phyloP scores from a whole-genome alignment of 2,329 filamentous ascomycete genomes.

The Scedosporium apiospermum region DNA sequence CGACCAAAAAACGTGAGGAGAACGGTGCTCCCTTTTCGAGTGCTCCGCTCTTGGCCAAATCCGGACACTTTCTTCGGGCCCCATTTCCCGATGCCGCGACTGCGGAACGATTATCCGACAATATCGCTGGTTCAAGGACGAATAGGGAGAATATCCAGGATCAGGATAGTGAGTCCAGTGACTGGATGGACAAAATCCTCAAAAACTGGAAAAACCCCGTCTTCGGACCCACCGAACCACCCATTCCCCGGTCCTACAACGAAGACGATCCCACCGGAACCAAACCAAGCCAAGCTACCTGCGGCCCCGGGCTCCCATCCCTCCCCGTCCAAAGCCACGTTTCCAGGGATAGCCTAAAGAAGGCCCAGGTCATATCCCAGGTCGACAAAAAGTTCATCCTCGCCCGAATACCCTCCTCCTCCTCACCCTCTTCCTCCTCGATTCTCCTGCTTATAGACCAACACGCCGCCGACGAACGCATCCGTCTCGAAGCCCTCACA shows the following conservation, averaged over 20 bases:
- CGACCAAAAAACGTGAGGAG: background rate
- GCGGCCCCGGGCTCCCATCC: slow-evolving; percentile 7
- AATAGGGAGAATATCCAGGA: background rate
- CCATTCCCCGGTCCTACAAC: slow-evolving; percentile 32
- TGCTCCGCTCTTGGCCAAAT: slow-evolving; percentile 4
- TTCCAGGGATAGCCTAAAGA: slow-evolving; percentile 49
- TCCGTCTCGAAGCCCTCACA: slow-evolving; percentile 68
- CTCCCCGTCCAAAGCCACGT: slow-evolving; percentile 33
- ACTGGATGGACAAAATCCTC: slow-evolving; percentile 54
- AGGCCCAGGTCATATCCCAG: slow-evolving; percentile 64
- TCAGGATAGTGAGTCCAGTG: slow-evolving; percentile 13
- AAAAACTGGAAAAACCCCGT: slow-evolving; percentile 66
- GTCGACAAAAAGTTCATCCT: slow-evolving; percentile 89
- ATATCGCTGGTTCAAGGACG: too few species aligned
- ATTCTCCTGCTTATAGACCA: slow-evolving; percentile 76
- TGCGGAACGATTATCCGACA: background rate
- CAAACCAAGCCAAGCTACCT: slow-evolving; percentile 16
- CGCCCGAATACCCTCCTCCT: slow-evolving; percentile 37
- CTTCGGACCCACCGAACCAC: slow-evolving; percentile 44
- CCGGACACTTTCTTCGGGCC: slow-evolving; percentile 7
- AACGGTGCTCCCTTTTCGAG: background rate
- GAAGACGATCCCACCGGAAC: slow-evolving; percentile 10
- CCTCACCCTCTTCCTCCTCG: slow-evolving; percentile 23
- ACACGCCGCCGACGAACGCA: slow-evolving; percentile 87
- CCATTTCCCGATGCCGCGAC: slow-evolving; percentile 8